A percentile compares a stretch with the other conserved stretches of the same genome.
Evolutionary conservation across 352 stramenopile species (phyloP).

Genomic region (Hyaloperonospora arabidopsidis): DNA sequence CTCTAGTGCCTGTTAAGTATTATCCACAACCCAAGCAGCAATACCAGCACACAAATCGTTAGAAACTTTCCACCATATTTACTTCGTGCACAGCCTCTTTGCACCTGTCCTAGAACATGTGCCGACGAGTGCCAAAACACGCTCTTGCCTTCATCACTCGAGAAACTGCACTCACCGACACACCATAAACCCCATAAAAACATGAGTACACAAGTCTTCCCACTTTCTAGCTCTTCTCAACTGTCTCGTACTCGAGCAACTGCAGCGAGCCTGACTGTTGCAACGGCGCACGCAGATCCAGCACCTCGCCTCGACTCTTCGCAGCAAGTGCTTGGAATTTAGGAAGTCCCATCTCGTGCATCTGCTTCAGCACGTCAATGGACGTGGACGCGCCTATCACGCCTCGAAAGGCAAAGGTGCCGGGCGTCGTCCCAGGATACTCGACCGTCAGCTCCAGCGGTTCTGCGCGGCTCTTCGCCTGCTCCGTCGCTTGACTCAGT

Average conservation of each 20-base stretch:
- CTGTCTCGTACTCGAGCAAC: slow-evolving; percentile 48
- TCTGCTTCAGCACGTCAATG: slow-evolving; percentile 55
- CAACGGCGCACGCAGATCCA: slow-evolving; percentile 49
- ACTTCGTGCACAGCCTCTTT: no score
- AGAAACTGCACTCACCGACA: slow-evolving; percentile 35
- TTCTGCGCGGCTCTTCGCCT: slow-evolving; percentile 12
- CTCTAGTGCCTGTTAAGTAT: slow-evolving; percentile 86
- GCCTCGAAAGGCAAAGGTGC: slow-evolving; percentile 37
- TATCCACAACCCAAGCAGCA: background rate
- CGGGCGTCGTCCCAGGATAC: slow-evolving; percentile 11
- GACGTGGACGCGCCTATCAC: slow-evolving; percentile 36
- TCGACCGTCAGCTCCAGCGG: slow-evolving; percentile 47
- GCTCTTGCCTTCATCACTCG: slow-evolving; percentile 59
- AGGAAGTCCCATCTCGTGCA: slow-evolving; percentile 41
- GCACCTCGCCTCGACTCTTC: slow-evolving; percentile 34
- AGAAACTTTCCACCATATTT: no score
- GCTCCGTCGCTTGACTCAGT: slow-evolving; percentile 5
- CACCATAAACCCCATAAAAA: background rate
- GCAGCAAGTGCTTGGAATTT: slow-evolving; percentile 56
- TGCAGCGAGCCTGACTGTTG: slow-evolving; percentile 37
- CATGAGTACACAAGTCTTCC: background rate
- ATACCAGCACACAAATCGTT: background rate
- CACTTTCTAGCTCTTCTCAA: no score
- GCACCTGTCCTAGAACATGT: slow-evolving; percentile 93
- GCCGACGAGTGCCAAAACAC: slow-evolving; percentile 99